Base-by-base conservation (phyloP, 129 eudicot species). In the Arctium minus region DNA sequence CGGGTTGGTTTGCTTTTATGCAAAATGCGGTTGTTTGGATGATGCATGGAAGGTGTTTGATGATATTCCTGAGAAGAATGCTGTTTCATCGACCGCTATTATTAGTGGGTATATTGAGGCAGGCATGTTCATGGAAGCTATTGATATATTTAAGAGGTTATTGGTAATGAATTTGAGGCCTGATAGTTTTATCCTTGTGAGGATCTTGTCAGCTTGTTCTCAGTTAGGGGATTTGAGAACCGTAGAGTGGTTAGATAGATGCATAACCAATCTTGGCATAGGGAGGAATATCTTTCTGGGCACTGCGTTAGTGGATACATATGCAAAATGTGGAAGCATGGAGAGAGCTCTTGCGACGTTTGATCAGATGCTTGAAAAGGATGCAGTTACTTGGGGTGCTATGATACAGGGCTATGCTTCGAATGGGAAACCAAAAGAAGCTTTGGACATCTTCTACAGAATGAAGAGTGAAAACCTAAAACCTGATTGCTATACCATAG, bases 351-450 rank as follows among this genome's bases (percentile, higher is more conserved):
- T 89, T 50, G 73, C 67, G 3, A 82, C 88, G 0, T 92, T 94
- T 84, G 93, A 94, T 46, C 90, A 85, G 56, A 92, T 94, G 94
- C 85, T 18, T 0, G 97, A 94, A 81, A 92, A 86, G 81, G 98
- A 94, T 84, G 83, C 92, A 8, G 97, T 94, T 75, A 77, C 96
- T 12, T 94, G 96, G 94, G 91, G 95, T 87, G 88, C 98, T 6
- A 91, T 94, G 97, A 87, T 94, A 75, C 97, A 92, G 48, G 98
- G 97, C 30, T 94, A 92, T 84, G 96, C 93, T 6, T 87, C 96
- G 8, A 94, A 94, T 79, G 96, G 96, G 67, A 84, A 83, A 72
- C 96, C 97, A 0, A 92, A 89, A 84, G 97, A 94, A 89, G 97
- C 96, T 32, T 22, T 94, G 62, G 98, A 94, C 77, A 44, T 92